Percentiles rank a stretch among this genome's conserved stretches.
These are phyloP conservation scores for Hawksworthiomyces lignivorus DNA, from an alignment of 2,329 filamentous ascomycete genomes.

Conservation along the genomic window DNA sequence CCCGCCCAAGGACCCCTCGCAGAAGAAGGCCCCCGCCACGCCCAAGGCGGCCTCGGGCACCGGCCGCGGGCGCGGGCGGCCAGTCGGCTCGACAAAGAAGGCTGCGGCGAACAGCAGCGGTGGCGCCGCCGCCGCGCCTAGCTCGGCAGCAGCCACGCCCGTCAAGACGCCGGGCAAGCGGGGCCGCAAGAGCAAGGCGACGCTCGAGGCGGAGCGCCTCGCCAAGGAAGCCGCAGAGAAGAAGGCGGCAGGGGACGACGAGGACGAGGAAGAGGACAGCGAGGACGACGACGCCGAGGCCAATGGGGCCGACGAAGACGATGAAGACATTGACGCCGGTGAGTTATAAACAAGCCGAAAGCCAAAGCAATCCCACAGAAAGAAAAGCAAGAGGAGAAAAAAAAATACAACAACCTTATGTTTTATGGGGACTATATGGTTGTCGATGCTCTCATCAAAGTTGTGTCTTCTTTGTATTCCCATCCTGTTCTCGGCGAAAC, in stretches of 20 bases:
- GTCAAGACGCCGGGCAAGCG: conserved; percentile 12
- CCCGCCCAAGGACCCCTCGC: conserved; percentile 16
- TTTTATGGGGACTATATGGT: too few species aligned
- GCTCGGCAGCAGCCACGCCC: background rate
- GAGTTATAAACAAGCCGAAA: conserved; percentile 2
- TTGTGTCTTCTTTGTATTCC: too few species aligned
- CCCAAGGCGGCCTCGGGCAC: conserved; percentile 9
- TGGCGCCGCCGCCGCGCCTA: background rate
- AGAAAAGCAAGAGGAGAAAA: too few species aligned
- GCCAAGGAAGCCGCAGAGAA: conserved; percentile 3
- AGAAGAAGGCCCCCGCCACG: conserved; percentile 11
- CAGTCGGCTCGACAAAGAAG: conserved; percentile 15
- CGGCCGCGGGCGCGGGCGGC: conserved; percentile 16
- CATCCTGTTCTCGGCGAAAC: too few species aligned
- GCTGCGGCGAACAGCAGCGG: background rate
- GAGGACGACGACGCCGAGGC: conserved; percentile 7
- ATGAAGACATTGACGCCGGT: conserved; percentile 1
- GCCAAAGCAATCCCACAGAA: too few species aligned
- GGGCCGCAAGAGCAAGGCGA: conserved; percentile 18
- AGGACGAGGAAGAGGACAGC: conserved; percentile 1
- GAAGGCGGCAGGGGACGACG: background rate
- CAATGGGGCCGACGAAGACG: conserved; percentile 7
- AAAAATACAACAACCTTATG: too few species aligned
- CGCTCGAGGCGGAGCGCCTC: conserved; percentile 13
- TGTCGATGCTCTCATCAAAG: too few species aligned